Base-by-base conservation (phyloP, 106 monocot genomes). In the Phalaenopsis aphrodite region DNA sequence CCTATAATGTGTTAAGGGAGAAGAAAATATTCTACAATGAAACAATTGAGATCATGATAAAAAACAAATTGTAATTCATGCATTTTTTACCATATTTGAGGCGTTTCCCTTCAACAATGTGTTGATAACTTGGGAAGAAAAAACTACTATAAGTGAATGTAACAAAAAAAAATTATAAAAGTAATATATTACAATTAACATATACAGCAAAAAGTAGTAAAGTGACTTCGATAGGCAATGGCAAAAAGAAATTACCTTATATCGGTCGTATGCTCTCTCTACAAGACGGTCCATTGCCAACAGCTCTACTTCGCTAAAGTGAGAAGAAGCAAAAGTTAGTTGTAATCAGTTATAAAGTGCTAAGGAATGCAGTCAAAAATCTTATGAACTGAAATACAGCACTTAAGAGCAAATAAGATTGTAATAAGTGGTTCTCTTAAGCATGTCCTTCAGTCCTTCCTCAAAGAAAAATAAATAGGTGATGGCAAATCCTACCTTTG, bases 281-380 rank as follows among this genome's bases (percentile, higher is more conserved):
- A 92, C 79, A 81, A 92, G 92, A 65, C 72, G 87, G 66, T 89
- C 82, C 85, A 92, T 30, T 61, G 92, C 87, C 82, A 61, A 78
- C 36, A 30, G 52, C 85, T 83, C 83, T n/a, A 92, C 81, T 75
- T 80, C 75, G 78, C 92, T 92, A 75, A 56, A 64, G 12, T 56
- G 17, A 72, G 9, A 81, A 58, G 36, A 66, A 42, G 6, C 3
- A 78, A 46, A 69, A 69, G 14, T 37, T 48, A 49, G 76, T 48
- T 43, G n/a, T 10, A 49, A 76, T 30, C 15, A 76, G 78, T 18
- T 65, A 56, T 9, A 81, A 76, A 66, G 77, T 48, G 75, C 12
- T 18, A n/a, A 81, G 19, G 7, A 47, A 75, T 23, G 30, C 52
- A 15, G 52, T 52, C 14, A 12, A 52, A 52, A 52, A 52, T 52